Evolutionary conservation across 148 eudicot species (phyloP).

Genomic region (Rhododendron ovatum): DNA sequence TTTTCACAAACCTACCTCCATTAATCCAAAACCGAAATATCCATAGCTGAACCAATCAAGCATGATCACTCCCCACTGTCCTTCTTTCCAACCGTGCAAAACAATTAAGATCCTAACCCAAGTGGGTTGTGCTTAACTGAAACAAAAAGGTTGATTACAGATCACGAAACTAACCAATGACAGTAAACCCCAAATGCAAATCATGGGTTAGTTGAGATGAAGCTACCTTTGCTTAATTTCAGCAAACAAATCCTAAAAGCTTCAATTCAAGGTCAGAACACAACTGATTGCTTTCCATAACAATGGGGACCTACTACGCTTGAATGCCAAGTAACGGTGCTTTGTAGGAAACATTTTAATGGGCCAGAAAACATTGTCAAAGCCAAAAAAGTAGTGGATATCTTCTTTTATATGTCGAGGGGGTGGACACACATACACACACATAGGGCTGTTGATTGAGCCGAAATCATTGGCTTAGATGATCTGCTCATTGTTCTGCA

Average conservation of each 20-base stretch:
- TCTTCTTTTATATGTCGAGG: too few species aligned
- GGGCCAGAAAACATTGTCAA: not conserved
- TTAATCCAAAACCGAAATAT: slow-evolving; percentile 5
- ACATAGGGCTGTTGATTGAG: not conserved
- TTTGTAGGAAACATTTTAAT: not conserved
- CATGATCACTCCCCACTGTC: slow-evolving; percentile 8
- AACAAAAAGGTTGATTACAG: slow-evolving; percentile 34
- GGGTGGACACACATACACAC: not conserved
- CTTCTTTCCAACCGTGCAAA: slow-evolving; percentile 10
- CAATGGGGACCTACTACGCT: slow-evolving; percentile 44
- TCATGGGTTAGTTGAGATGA: slow-evolving; percentile 61
- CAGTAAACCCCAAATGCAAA: slow-evolving; percentile 21
- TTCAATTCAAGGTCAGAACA: slow-evolving; percentile 14
- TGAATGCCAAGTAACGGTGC: slow-evolving; percentile 34
- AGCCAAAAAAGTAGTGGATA: too few species aligned
- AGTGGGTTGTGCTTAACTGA: slow-evolving; percentile 17
- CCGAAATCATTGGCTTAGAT: not conserved
- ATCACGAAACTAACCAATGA: slow-evolving; percentile 3
- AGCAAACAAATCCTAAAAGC: slow-evolving; percentile 23
- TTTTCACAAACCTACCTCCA: slow-evolving; percentile 14
- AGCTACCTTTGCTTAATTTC: slow-evolving; percentile 35
- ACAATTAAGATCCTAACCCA: slow-evolving; percentile 19
- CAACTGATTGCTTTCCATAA: slow-evolving; percentile 15
- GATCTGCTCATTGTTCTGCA: not conserved
- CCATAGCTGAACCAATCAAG: slow-evolving; percentile 19